These are phyloP conservation scores for Crithidia acanthocephali DNA, from an alignment of 208 protist species.

Conservation along the genomic window DNA sequence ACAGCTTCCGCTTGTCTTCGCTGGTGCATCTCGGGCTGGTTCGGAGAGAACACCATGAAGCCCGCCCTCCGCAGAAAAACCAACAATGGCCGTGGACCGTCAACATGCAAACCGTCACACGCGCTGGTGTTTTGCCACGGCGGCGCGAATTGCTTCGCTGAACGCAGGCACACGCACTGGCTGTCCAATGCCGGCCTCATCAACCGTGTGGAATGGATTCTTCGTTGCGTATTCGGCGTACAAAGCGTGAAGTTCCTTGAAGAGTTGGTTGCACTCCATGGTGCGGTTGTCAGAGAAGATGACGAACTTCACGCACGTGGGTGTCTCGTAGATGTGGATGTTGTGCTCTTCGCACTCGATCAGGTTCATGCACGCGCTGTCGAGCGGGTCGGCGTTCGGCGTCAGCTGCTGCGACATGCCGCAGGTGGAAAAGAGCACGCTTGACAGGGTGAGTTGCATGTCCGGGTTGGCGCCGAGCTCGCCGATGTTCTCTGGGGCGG, in stretches of 20 bases:
- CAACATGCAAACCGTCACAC: not conserved
- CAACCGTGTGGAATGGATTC: constrained; percentile 88
- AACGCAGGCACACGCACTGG: constrained; percentile 87
- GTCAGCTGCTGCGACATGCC: constrained; percentile 89
- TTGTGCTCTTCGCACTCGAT: constrained; percentile 87
- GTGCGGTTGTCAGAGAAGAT: constrained; percentile 77
- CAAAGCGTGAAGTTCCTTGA: constrained; percentile 67
- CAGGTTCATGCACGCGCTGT: constrained; percentile 83
- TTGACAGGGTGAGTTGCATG: constrained; percentile 81
- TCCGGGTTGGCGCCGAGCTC: constrained; percentile 84
- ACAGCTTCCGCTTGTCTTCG: no score
- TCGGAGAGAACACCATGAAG: no score
- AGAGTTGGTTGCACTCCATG: constrained; percentile 52
- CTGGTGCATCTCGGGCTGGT: no score
- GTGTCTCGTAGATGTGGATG: constrained; percentile 88
- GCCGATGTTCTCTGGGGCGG: constrained; percentile 63
- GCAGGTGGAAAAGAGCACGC: constrained; percentile 84
- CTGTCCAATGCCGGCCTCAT: constrained; percentile 84
- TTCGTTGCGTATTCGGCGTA: constrained; percentile 86
- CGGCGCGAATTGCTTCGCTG: constrained; percentile 53
- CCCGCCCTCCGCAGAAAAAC: no score
- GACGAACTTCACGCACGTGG: constrained; percentile 79
- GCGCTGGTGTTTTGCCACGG: constrained; percentile 55
- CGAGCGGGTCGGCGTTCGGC: constrained; percentile 78
- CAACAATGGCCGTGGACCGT: no score